Evolutionary conservation across 306 rosid genomes (phyloP).

Genomic region (Hippophae gyantsensis): DNA sequence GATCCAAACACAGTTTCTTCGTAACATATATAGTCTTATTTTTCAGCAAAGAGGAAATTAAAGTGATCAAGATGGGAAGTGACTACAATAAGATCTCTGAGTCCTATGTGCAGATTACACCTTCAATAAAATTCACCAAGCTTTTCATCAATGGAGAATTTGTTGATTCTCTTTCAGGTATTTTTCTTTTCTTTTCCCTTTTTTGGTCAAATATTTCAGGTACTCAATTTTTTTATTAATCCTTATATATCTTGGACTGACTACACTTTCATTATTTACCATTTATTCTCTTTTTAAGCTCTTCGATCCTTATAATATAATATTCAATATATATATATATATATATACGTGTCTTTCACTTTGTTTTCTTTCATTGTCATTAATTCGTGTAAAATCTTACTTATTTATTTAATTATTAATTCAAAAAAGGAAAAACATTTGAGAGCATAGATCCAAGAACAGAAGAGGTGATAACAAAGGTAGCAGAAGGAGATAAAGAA

Average conservation of each 20-base stretch:
- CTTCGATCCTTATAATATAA: too few relatives aligned
- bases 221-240: not conserved
- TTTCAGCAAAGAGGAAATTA: not conserved
- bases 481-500: slow-evolving; percentile 52
- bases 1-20: too few relatives aligned
- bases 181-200: not conserved
- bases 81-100: slow-evolving; percentile 19
- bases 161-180: slow-evolving; percentile 73
- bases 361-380: too few relatives aligned
- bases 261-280: too few relatives aligned
- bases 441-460: slow-evolving; percentile 80
- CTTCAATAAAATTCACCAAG: slow-evolving; percentile 64
- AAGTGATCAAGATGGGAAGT: slow-evolving; percentile 26
- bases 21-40: too few relatives aligned
- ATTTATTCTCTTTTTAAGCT: too few relatives aligned
- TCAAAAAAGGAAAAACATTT: slow-evolving; percentile 52
- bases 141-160: slow-evolving; percentile 85
- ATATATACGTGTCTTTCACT: too few relatives aligned
- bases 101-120: slow-evolving; percentile 29
- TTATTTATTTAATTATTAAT: not conserved
- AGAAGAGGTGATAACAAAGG: slow-evolving; percentile 36
- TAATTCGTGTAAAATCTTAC: not conserved
- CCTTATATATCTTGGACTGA: not conserved
- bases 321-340: too few relatives aligned
- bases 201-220: not conserved